These are phyloP conservation scores for Leccinum solheimii DNA, from an alignment of 1,284 basidiomycete genomes.

Conservation along the genomic window DNA sequence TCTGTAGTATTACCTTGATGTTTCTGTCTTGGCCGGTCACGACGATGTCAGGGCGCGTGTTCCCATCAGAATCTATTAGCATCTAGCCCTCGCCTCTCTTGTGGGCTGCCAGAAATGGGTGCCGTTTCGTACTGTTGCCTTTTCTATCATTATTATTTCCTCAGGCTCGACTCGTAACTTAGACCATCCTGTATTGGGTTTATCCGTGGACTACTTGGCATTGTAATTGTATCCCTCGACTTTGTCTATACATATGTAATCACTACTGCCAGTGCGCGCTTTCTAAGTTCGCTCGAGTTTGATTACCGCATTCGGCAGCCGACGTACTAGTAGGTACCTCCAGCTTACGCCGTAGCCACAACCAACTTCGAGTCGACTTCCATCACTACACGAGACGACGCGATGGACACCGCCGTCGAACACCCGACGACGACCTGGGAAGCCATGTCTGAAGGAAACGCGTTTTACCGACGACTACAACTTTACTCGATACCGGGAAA, in stretches of 20 bases:
- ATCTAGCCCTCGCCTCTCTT: background rate
- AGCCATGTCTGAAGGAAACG: slow-evolving; percentile 75
- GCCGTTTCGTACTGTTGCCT: background rate
- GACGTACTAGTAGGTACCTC: background rate
- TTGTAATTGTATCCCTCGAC: slow-evolving; percentile 10
- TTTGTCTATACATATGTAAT: background rate
- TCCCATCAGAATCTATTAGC: slow-evolving; percentile 56
- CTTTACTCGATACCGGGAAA: slow-evolving; percentile 85
- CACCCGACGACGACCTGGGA: slow-evolving; percentile 80
- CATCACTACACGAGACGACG: background rate
- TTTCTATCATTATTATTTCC: slow-evolving; percentile 2
- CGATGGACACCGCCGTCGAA: slow-evolving; percentile 46
- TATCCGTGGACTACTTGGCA: background rate
- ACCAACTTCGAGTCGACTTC: background rate
- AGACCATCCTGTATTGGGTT: slow-evolving; percentile 1
- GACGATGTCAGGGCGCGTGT: slow-evolving; percentile 61
- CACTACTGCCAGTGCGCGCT: background rate
- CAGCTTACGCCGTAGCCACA: too few relatives aligned
- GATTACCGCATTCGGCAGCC: slow-evolving; percentile 9
- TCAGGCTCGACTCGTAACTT: slow-evolving; percentile 2
- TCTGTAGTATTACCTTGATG: slow-evolving; percentile 66
- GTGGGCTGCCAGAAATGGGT: background rate
- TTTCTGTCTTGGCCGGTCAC: slow-evolving; percentile 62
- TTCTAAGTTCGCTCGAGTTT: too few relatives aligned
- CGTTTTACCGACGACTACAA: slow-evolving; percentile 79